A percentile compares a stretch with the other conserved stretches of the same genome.
phyloP scores from a whole-genome alignment of 345 rosid species.

The Citrus sinensis region DNA sequence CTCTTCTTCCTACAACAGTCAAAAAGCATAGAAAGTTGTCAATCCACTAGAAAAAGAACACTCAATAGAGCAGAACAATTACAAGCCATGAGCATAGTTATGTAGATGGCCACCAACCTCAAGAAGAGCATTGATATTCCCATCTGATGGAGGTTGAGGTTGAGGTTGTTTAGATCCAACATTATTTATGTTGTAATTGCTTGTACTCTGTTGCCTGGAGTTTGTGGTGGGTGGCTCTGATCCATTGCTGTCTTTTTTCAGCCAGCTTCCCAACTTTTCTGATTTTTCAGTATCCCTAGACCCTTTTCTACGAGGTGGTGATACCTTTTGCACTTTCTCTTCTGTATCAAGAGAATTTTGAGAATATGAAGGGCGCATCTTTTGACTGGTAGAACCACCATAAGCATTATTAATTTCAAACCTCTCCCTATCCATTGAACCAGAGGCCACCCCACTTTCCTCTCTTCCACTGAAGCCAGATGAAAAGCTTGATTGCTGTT shows the following conservation, averaged over 20 bases:
- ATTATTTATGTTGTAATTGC: constrained; percentile 40
- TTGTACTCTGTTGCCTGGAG: constrained; percentile 38
- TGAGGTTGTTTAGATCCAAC: constrained; percentile 45
- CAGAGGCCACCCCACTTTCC: constrained; percentile 52
- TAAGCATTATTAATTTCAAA: constrained; percentile 43
- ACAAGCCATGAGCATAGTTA: background rate
- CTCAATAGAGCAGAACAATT: background rate
- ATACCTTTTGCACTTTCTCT: constrained; percentile 78
- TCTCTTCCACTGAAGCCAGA: constrained; percentile 46
- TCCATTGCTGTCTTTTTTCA: constrained; percentile 48
- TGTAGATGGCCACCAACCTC: constrained; percentile 51
- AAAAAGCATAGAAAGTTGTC: constrained; percentile 7
- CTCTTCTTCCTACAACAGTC: constrained; percentile 74
- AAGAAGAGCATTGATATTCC: constrained; percentile 73
- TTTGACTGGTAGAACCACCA: constrained; percentile 55
- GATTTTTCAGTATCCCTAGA: constrained; percentile 61
- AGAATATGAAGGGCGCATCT: constrained; percentile 36
- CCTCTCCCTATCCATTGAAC: constrained; percentile 53
- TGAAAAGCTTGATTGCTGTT: constrained; percentile 42
- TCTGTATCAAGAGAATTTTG: constrained; percentile 55
- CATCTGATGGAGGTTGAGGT: constrained; percentile 55
- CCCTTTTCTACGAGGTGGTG: constrained; percentile 82
- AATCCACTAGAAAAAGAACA: background rate
- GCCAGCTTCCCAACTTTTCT: constrained; percentile 52
- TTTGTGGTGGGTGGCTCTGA: constrained; percentile 43